These are phyloP conservation scores for Penicillium hesseltinei DNA, from an alignment of 2,329 filamentous ascomycete species.

Conservation along the genomic window DNA sequence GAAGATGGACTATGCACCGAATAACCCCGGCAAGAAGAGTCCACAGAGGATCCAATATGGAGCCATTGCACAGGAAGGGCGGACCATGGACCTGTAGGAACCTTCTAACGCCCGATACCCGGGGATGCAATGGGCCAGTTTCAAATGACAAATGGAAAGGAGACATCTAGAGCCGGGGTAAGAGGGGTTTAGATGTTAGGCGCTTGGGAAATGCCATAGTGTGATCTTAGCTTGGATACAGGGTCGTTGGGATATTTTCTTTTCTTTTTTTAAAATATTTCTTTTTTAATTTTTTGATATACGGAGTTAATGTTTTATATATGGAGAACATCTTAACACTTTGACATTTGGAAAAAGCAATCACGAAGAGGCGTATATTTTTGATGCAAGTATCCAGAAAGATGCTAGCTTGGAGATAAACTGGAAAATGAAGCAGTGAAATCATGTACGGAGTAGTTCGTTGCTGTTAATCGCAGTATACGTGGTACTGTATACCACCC, in stretches of 20 bases:
- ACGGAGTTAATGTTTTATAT: neutral
- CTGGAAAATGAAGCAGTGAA: neutral
- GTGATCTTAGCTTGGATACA: neutral
- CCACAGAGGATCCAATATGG: neutral
- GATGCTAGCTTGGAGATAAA: neutral
- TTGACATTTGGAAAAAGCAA: constrained; percentile 4
- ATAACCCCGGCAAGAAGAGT: neutral
- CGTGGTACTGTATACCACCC: neutral
- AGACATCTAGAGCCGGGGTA: neutral
- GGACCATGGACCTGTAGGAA: constrained; percentile 9
- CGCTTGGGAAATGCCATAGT: neutral
- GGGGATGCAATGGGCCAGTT: constrained; percentile 15
- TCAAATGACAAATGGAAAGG: constrained; percentile 12
- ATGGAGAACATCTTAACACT: neutral
- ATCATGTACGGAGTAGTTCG: neutral
- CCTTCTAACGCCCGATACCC: constrained; percentile 5
- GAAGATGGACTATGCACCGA: neutral
- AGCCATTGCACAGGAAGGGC: neutral
- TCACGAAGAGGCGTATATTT: neutral
- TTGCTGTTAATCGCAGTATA: neutral
- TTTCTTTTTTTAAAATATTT: neutral
- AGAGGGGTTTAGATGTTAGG: neutral
- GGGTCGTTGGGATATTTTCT: neutral
- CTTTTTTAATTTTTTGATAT: neutral
- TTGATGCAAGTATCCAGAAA: neutral